Evolutionary conservation across 805 yeast genomes (phyloP), one percentile per base, ranked within the genome.

Genomic region (Pichia membranifaciens): DNA sequence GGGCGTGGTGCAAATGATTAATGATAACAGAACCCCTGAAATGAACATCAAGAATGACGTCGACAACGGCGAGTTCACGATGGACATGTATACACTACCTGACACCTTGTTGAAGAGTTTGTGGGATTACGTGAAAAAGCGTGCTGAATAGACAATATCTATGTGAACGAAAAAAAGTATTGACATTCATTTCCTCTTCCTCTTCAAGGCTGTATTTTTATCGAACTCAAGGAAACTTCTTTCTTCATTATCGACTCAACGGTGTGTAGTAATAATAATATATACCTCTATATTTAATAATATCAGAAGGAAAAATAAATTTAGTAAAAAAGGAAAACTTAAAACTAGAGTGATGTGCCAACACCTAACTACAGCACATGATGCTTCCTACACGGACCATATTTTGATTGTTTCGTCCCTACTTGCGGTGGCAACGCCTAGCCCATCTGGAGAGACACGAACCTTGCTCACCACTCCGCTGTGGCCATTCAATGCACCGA

Each of bases 1-100:
- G 43, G 95, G 89, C 31, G 93, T 93, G 42, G 98, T 91, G 47
- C 98, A 91, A 68, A 90, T 91, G 96, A 93, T 91, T 36, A 89
- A 96, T 38, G 98, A 91, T 65, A 93, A 93, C 69, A 79, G 87
- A 62, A 88, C 98, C 5, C 80, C 87, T 39, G 98, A 91, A 42
- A 91, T 91, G 96, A 89, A 85, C 67, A 84, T 91, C 58, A 90
- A 90, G 64, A 91, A 93, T 65, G 96, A 91, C 60, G 89, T 87
- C 43, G 98, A 91, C 52, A 91, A 87, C 58, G 99, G 99, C 45
- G 98, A 93, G 71, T 91, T 93, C 66, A 88, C 95, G 46, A 87
- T 91, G 87, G 99, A 91, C 69, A 76, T 91, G 57, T 90, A 81
- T 67, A 90, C 97, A 23, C 73, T 91, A 55, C 98, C 98, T 18